Conservation (phyloP, 2,329 filamentous ascomycete genomes). For the Calonectria hongkongensis region DNA sequence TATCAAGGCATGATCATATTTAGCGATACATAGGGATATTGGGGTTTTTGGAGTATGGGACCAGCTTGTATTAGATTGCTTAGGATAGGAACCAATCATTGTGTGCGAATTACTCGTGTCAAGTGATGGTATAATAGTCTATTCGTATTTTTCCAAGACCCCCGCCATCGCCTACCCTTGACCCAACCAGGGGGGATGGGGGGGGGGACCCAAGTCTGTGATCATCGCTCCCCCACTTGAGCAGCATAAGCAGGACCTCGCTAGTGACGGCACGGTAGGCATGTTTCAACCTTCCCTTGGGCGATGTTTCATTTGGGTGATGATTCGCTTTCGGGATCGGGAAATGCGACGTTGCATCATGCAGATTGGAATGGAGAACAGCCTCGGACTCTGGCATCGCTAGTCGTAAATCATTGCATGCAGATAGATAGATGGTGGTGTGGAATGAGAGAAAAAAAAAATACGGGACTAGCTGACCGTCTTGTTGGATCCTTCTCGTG, state of each 20-base stretch:
- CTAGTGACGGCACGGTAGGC: not conserved
- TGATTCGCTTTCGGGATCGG: conserved; percentile 1
- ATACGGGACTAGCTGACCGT: not conserved
- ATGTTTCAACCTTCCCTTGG: conserved; percentile 10
- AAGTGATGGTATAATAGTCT: no score
- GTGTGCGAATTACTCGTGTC: not conserved
- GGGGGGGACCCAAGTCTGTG: not conserved
- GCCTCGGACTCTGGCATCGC: not conserved
- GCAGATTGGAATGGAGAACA: not conserved
- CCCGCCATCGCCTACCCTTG: not conserved
- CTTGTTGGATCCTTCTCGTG: conserved; percentile 3
- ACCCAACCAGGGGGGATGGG: not conserved
- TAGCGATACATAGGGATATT: not conserved
- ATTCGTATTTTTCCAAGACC: not conserved
- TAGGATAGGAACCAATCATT: not conserved
- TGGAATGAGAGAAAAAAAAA: not conserved
- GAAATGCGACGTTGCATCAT: conserved; percentile 17
- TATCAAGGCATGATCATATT: not conserved
- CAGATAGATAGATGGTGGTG: not conserved
- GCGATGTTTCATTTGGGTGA: not conserved
- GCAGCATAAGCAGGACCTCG: not conserved
- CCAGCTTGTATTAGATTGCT: not conserved
- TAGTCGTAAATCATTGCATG: conserved; percentile 3
- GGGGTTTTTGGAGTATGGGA: not conserved
- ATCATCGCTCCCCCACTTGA: conserved; percentile 12